These are phyloP conservation scores for Panicum virgatum DNA, from an alignment of 202 grass and related monocot species.

Conservation along the genomic window DNA sequence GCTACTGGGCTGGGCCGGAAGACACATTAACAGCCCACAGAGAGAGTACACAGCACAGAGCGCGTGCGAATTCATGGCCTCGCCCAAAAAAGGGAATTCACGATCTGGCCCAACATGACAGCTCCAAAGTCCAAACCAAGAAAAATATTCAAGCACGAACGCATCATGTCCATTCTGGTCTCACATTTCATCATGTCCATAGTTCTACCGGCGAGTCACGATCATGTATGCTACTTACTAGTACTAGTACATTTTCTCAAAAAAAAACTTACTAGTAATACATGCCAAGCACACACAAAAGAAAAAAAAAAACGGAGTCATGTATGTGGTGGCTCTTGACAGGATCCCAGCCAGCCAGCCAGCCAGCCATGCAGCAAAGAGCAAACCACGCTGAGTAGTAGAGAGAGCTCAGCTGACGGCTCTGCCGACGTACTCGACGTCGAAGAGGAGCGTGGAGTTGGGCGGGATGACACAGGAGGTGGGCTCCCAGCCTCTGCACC, in stretches of 20 bases:
- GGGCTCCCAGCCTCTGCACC: slow-evolving; percentile 74
- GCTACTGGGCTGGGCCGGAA: not conserved
- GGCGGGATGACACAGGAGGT: slow-evolving; percentile 89
- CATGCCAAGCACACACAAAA: not conserved
- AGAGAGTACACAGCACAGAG: too few species aligned
- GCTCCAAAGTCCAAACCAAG: not conserved
- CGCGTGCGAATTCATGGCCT: not conserved
- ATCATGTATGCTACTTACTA: not conserved
- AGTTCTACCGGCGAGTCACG: not conserved
- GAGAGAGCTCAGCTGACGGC: slow-evolving; percentile 14
- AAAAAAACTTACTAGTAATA: not conserved
- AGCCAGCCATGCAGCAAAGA: too few species aligned
- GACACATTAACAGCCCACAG: not conserved
- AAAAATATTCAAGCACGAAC: not conserved
- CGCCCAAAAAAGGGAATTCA: not conserved
- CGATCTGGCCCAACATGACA: not conserved
- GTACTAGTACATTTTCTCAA: too few species aligned
- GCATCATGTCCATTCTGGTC: too few species aligned
- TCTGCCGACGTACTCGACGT: slow-evolving; percentile 81
- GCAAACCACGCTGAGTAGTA: not conserved
- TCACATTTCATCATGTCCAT: not conserved
- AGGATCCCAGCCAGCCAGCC: not conserved
- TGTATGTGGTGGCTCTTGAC: not conserved
- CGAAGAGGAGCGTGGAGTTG: slow-evolving; percentile 91
- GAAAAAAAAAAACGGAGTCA: not conserved